A percentile compares a stretch with the other conserved stretches of the same genome.
phyloP scores from a whole-genome alignment of 495 filamentous ascomycete species.

The Trichoderma parareesei region DNA sequence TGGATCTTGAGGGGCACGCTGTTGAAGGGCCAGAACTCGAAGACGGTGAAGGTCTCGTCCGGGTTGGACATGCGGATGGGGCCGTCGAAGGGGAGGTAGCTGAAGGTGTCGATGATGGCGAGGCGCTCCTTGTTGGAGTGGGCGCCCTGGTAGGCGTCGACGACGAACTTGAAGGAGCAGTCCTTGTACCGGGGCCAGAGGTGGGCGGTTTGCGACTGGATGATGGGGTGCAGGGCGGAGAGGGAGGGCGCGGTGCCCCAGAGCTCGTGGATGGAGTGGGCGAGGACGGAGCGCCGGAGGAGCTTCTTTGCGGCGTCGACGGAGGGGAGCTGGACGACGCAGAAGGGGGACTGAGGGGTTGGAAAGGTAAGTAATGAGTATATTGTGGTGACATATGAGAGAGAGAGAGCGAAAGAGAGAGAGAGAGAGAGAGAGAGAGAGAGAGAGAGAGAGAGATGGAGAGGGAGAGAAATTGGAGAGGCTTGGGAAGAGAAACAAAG shows the following conservation, averaged over 20 bases:
- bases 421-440: too few species aligned
- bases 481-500: too few species aligned
- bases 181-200: constrained; percentile 56
- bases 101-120: constrained; percentile 70
- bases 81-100: constrained; percentile 68
- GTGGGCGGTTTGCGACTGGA: constrained; percentile 47
- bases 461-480: too few species aligned
- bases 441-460: too few species aligned
- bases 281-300: constrained; percentile 67
- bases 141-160: constrained; percentile 71
- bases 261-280: constrained; percentile 74
- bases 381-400: too few species aligned
- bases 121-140: constrained; percentile 50
- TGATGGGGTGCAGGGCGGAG: constrained; percentile 55
- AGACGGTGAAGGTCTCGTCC: constrained; percentile 64
- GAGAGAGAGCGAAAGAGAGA: too few species aligned
- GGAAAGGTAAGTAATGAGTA: constrained; percentile 9
- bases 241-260: constrained; percentile 72
- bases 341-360: constrained; percentile 69
- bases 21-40: constrained; percentile 66
- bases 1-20: constrained; percentile 29
- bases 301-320: constrained; percentile 56
- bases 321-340: constrained; percentile 61
- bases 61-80: constrained; percentile 64
- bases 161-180: constrained; percentile 67